A percentile compares a stretch with the other conserved stretches of the same genome.
These are phyloP conservation scores for Hemileia vastatrix DNA, from an alignment of 1,284 basidiomycete species.

Conservation along the genomic window DNA sequence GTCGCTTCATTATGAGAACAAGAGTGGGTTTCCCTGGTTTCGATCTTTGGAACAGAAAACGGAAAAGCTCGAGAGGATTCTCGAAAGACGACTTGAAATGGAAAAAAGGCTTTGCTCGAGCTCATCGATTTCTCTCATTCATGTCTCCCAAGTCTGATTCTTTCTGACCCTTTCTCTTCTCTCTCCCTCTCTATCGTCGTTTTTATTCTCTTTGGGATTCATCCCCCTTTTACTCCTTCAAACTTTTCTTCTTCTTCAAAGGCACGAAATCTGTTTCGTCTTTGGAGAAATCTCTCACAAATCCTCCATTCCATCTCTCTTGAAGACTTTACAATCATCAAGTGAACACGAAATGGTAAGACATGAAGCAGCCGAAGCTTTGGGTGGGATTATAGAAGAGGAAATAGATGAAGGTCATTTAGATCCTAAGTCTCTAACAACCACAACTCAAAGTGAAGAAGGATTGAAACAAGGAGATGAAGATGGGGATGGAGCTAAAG, in stretches of 20 bases:
- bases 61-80: too few relatives aligned
- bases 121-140: too few relatives aligned
- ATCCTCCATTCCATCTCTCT: constrained; percentile 74
- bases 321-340: constrained; percentile 62
- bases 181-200: too few relatives aligned
- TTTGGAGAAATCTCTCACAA: constrained; percentile 90
- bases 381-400: constrained; percentile 69
- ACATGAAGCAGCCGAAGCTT: constrained; percentile 95
- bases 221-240: not conserved
- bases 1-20: too few relatives aligned
- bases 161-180: constrained; percentile 3
- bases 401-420: constrained; percentile 21
- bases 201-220: not conserved
- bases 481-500: constrained; percentile 7
- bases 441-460: not conserved
- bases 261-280: constrained; percentile 94
- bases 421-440: not conserved
- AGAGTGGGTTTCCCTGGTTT: too few relatives aligned
- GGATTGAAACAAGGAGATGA: constrained; percentile 14
- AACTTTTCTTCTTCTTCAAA: constrained; percentile 38
- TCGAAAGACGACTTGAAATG: too few relatives aligned
- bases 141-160: too few relatives aligned
- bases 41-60: too few relatives aligned
- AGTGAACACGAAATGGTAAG: constrained; percentile 91
- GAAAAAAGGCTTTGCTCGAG: too few relatives aligned